phyloP scores from a whole-genome alignment of 257 asterid species.

The Paulownia fortunei region DNA sequence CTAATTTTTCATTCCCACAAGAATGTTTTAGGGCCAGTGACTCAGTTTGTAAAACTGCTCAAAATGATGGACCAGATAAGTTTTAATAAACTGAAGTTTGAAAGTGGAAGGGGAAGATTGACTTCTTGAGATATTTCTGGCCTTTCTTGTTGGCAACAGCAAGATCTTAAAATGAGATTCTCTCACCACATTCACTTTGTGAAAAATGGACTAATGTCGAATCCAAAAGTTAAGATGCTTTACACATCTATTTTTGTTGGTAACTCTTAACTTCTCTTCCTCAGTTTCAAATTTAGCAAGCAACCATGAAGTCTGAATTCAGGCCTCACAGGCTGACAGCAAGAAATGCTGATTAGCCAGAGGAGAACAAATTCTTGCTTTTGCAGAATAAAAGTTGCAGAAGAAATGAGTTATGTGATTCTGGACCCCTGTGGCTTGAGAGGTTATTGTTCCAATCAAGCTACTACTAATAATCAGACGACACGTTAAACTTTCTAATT shows the following conservation, averaged over 20 bases:
- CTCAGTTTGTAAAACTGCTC: no score
- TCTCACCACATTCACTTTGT: background rate
- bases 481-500: conserved; percentile 20
- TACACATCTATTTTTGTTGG: conserved; percentile 13
- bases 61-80: background rate
- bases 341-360: conserved; percentile 7
- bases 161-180: conserved; percentile 8
- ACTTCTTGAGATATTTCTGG: conserved; percentile 16
- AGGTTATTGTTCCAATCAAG: conserved; percentile 21
- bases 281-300: background rate
- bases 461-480: conserved; percentile 16
- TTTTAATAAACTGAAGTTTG: background rate
- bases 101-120: background rate
- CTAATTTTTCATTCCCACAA: no score
- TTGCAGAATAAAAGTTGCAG: background rate
- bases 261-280: background rate
- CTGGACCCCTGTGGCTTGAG: background rate
- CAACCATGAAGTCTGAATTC: conserved; percentile 12
- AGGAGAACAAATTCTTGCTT: conserved; percentile 34
- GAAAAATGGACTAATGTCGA: background rate
- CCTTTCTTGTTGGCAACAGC: conserved; percentile 13
- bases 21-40: no score
- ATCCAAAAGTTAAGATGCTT: conserved; percentile 18
- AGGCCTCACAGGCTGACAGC: conserved; percentile 26
- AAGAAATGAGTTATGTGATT: background rate